Percentiles rank a stretch among this genome's conserved stretches.
phyloP scores from a whole-genome alignment of 495 filamentous ascomycete genomes.

The Hypoxylon lienhwacheense region DNA sequence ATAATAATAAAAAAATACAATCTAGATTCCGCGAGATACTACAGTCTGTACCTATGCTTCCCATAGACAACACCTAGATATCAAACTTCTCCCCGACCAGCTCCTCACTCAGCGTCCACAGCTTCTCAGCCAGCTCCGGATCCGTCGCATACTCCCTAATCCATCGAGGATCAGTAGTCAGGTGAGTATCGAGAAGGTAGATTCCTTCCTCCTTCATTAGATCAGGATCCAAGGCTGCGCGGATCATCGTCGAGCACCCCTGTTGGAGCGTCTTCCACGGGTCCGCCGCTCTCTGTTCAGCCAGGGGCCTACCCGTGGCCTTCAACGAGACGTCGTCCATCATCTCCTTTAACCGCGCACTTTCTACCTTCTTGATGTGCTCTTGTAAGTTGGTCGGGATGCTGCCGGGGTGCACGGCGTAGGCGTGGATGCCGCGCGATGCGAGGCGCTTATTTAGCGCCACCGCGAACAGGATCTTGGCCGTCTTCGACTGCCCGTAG shows the following conservation, averaged over 20 bases:
- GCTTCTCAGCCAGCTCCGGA: constrained; percentile 46
- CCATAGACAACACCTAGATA: constrained; percentile 2
- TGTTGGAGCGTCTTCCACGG: constrained; percentile 47
- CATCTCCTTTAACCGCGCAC: constrained; percentile 14
- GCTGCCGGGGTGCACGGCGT: constrained; percentile 51
- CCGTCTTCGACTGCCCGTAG: constrained; percentile 62
- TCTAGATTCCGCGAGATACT: too few relatives aligned
- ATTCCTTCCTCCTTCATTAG: constrained; percentile 35
- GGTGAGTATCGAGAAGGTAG: constrained; percentile 46
- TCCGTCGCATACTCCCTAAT: constrained; percentile 49
- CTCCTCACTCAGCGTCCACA: constrained; percentile 54
- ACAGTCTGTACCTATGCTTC: too few relatives aligned
- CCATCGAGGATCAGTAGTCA: constrained; percentile 33
- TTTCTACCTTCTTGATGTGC: constrained; percentile 14
- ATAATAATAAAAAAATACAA: too few relatives aligned
- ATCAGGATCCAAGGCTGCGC: constrained; percentile 47
- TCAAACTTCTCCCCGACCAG: constrained; percentile 51
- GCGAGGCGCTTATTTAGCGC: constrained; percentile 51
- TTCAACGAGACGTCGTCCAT: constrained; percentile 29
- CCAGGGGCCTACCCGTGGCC: constrained; percentile 37
- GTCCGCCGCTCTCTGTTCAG: constrained; percentile 41
- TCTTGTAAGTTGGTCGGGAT: constrained; percentile 41
- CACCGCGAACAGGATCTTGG: constrained; percentile 60
- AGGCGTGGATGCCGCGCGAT: constrained; percentile 36
- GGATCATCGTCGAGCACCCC: constrained; percentile 45